Evolutionary conservation across 176 grass and related monocot genomes (phyloP), one percentile per base, ranked within the genome.

Genomic region (Metroxylon sagu): DNA sequence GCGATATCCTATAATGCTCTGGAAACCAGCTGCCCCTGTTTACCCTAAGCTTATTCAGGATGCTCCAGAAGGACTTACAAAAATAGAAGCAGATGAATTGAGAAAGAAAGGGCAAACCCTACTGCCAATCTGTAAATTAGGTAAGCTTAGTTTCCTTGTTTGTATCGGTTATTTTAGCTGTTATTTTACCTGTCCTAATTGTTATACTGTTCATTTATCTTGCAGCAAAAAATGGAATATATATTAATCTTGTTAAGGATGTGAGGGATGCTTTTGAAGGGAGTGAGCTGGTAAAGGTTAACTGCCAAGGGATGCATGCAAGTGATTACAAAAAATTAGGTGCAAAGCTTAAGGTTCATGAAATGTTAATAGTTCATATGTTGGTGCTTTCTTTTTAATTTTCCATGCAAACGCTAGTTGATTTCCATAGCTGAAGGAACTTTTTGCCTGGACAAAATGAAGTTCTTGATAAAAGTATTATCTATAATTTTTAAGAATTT

Each of bases 311-410:
- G 28, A 85, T 97, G 87, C 67, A 97, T 65, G 75, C 87, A 75
- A 97, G 87, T n/a, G 93, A 97, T 79, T 91, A 91, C 78, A 97
- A 97, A 76, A 97, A 91, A 81, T 82, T 91, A 55, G 83, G 84
- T 72, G 93, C 84, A 78, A 97, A 97, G 79, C 76, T 97, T 43
- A 97, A 81, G 84, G 87, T 91, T 57, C 21, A 57, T 29, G 53
- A 58, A 19, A 65, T n/a, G 3, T 60, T 52, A 16, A 27, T 16
- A 14, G 8, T 43, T 43, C 35, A 43, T 43, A 14, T 10, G 8
- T 43, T 14, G 35, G 35, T 43, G 35, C 10, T 43, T 43, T 14
- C 8, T 14, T 43, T 10, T 43, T 14, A 39, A 43, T 7, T 43
- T 43, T 43, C 35, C 2, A 43, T 43, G 35, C 35, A 12, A 12